These are phyloP conservation scores for Fusarium sp. DNA, from an alignment of 2,329 filamentous ascomycete species.

Conservation along the genomic window DNA sequence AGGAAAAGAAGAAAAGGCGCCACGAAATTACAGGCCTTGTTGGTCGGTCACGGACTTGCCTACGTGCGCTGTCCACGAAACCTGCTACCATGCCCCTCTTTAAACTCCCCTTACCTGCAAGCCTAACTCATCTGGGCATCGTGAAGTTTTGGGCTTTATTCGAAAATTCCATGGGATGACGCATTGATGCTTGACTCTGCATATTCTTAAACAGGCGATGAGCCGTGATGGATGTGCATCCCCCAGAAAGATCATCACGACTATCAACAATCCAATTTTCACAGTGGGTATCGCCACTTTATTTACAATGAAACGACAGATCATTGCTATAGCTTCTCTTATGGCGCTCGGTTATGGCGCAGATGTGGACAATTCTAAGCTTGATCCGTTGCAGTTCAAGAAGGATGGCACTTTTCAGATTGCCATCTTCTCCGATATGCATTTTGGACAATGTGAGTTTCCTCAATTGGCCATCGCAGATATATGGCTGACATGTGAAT, in stretches of 20 bases:
- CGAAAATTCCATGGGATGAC: conserved; percentile 3
- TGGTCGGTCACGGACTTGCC: not conserved
- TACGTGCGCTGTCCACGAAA: conserved; percentile 11
- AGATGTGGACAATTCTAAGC: conserved; percentile 20
- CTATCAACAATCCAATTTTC: too few relatives aligned
- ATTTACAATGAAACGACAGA: conserved; percentile 2
- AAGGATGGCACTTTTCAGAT: conserved; percentile 41
- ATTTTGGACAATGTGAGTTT: conserved; percentile 40
- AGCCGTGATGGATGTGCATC: conserved; percentile 1
- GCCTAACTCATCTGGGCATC: conserved; percentile 18
- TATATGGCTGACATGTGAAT: not conserved
- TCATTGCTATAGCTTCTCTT: conserved; percentile 8
- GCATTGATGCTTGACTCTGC: conserved; percentile 15
- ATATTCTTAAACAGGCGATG: conserved; percentile 13
- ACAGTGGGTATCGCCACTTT: not conserved
- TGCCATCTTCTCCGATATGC: conserved; percentile 41
- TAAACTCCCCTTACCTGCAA: not conserved
- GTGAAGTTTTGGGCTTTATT: not conserved
- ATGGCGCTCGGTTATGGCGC: conserved; percentile 7
- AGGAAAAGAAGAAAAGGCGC: not conserved
- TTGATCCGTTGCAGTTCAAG: conserved; percentile 33
- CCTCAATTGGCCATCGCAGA: accelerated
- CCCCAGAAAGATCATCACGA: not conserved
- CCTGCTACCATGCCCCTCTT: conserved; percentile 8
- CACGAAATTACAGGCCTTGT: not conserved